Evolutionary conservation across 2,329 filamentous ascomycete genomes (phyloP).

Genomic region (Tolypocladium pustulatum): DNA sequence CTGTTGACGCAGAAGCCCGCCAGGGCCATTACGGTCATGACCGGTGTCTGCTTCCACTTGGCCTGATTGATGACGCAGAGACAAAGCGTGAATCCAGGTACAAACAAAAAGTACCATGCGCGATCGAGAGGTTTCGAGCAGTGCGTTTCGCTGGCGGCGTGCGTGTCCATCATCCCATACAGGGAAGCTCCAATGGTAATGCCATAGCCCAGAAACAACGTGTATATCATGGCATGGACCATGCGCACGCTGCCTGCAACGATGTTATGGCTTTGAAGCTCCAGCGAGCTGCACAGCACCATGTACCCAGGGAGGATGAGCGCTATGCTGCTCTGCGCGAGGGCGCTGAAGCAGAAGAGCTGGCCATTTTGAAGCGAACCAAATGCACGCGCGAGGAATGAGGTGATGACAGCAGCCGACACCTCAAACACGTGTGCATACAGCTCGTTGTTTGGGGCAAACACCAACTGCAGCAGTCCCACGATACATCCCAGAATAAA

Average conservation of each 20-base stretch:
- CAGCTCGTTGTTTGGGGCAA: slow-evolving; percentile 64
- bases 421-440: slow-evolving; percentile 47
- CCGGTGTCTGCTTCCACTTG: slow-evolving; percentile 66
- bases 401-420: slow-evolving; percentile 50
- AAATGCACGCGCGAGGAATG: slow-evolving; percentile 58
- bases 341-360: slow-evolving; percentile 60
- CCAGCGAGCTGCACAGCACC: slow-evolving; percentile 40
- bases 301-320: slow-evolving; percentile 58
- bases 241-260: slow-evolving; percentile 64
- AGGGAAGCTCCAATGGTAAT: slow-evolving; percentile 60
- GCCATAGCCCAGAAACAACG: slow-evolving; percentile 62
- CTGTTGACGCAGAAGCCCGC: slow-evolving; percentile 68
- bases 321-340: slow-evolving; percentile 64
- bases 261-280: slow-evolving; percentile 60
- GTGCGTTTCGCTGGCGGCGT: slow-evolving; percentile 34
- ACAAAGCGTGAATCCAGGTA: slow-evolving; percentile 63
- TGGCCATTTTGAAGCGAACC: slow-evolving; percentile 50
- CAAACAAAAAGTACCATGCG: slow-evolving; percentile 56
- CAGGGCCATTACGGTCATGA: slow-evolving; percentile 65
- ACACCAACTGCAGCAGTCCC: slow-evolving; percentile 62
- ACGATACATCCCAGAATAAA: slow-evolving; percentile 68
- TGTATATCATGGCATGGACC: slow-evolving; percentile 68
- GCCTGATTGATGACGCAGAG: slow-evolving; percentile 73
- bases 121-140: slow-evolving; percentile 34
- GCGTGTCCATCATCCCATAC: slow-evolving; percentile 51